Conservation (phyloP, 371 early-diverging fungal species). For the Mucor irregularis region DNA sequence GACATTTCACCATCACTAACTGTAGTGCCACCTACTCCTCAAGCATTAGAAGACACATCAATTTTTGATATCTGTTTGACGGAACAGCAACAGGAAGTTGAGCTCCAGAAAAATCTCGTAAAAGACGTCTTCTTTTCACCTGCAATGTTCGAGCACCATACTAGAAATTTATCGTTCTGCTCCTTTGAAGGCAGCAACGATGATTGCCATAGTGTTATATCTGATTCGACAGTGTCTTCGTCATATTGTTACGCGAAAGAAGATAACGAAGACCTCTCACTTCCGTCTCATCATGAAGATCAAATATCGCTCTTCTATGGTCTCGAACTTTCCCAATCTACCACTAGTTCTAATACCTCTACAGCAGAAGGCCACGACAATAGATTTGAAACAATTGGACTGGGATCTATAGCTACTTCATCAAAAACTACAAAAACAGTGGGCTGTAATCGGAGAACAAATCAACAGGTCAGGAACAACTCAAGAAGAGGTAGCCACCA, state of each 20-base stretch:
- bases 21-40: background rate
- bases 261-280: background rate
- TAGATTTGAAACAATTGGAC: background rate
- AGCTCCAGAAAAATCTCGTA: conserved; percentile 19
- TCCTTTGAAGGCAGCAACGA: background rate
- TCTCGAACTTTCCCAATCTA: background rate
- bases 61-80: background rate
- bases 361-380: background rate
- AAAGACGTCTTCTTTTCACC: conserved; percentile 34
- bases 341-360: background rate
- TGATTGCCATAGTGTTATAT: background rate
- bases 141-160: conserved; percentile 2
- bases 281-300: background rate
- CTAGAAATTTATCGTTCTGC: background rate
- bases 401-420: background rate
- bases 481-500: background rate
- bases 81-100: background rate
- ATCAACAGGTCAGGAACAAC: background rate
- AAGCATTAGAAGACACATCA: background rate
- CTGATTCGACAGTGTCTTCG: background rate
- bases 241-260: background rate
- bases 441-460: background rate
- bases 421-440: background rate
- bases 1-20: background rate
- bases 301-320: background rate